A percentile compares a stretch with the other conserved stretches of the same genome.
Evolutionary conservation across 2,329 filamentous ascomycete genomes (phyloP).

Genomic region (Sporothrix mexicana): DNA sequence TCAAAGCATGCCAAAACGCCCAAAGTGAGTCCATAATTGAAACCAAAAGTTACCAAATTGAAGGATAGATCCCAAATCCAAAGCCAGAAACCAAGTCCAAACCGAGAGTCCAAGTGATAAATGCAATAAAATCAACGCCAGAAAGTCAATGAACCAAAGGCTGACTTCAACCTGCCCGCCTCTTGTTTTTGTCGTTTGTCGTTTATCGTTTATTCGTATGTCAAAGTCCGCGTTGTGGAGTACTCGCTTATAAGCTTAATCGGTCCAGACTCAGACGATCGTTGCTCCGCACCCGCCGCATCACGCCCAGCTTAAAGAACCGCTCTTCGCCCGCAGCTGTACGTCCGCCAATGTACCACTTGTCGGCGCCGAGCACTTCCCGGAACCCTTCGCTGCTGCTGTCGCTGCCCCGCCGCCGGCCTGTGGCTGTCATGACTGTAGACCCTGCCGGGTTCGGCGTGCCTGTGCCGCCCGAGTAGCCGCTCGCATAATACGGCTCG

Average conservation of each 20-base stretch:
- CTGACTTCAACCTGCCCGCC: not conserved
- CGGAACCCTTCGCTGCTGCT: constrained; percentile 77
- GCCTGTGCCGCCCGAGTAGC: constrained; percentile 26
- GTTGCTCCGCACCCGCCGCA: constrained; percentile 72
- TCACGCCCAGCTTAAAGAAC: constrained; percentile 81
- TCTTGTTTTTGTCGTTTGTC: constrained; percentile 15
- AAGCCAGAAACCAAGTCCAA: not conserved
- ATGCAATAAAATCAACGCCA: constrained; percentile 11
- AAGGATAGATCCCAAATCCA: not conserved
- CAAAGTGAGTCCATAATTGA: not conserved
- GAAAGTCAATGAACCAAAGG: not conserved
- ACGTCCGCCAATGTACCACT: constrained; percentile 81
- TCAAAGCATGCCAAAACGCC: not conserved
- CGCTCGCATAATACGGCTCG: constrained; percentile 31
- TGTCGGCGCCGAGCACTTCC: constrained; percentile 73
- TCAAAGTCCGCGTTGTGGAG: not conserved
- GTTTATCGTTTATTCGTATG: constrained; percentile 2
- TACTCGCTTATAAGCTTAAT: constrained; percentile 51
- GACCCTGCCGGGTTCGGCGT: constrained; percentile 30
- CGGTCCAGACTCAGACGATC: constrained; percentile 78
- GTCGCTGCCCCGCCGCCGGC: constrained; percentile 71
- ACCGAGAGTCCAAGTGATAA: not conserved
- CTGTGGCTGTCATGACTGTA: constrained; percentile 29
- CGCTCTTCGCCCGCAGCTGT: constrained; percentile 78
- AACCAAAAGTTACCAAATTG: not conserved